Evolutionary conservation across 305 asterid genomes (phyloP), one percentile per base, ranked within the genome.

Genomic region (Fraxinus baroniana): DNA sequence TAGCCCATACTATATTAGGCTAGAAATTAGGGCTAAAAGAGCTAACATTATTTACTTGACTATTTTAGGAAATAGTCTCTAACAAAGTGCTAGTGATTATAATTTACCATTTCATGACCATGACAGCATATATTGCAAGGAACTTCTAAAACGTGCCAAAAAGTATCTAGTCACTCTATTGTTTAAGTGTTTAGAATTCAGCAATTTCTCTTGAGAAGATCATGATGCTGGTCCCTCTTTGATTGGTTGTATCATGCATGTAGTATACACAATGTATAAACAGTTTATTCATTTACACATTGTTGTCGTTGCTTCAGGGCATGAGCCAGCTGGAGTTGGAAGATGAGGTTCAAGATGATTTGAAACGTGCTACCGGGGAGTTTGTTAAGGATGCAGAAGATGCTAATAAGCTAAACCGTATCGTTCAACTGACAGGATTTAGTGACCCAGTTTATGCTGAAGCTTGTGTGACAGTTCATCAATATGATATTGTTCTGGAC

Each of bases 311-410:
- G 4, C 75, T 70, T 70, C 37, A 89, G 92, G 92, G 92, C 28
- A 85, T 89, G 92, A 89, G 91, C 85, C 92, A 86, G 77, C 83
- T 89, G 81, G 92, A 89, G 86, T 82, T 89, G 82, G 92, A 89
- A 80, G 92, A 89, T 82, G 82, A 80, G 20, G 91, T 89, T 76
- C 91, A 89, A 78, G 92, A 89, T 83, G 92, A 89, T 84, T 55
- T 89, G 80, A 89, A 88, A 55, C 92, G 92, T 78, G 92, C 92
- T 9, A 89, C 92, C 18, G 92, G 92, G 81, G 92, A 88, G 78
- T 89, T 89, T 66, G 78, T 81, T 39, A 88, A 89, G 79, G 92
- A 89, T 18, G 91, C 79, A 64, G 89, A 87, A 32, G 90, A 85
- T 78, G 89, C 90, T 37, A 89, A 89, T 86, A 87, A 86, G 78